Percentiles rank a stretch among this genome's conserved stretches.
phyloP scores from a whole-genome alignment of 805 yeast genomes.

The Metschnikowia lunata region DNA sequence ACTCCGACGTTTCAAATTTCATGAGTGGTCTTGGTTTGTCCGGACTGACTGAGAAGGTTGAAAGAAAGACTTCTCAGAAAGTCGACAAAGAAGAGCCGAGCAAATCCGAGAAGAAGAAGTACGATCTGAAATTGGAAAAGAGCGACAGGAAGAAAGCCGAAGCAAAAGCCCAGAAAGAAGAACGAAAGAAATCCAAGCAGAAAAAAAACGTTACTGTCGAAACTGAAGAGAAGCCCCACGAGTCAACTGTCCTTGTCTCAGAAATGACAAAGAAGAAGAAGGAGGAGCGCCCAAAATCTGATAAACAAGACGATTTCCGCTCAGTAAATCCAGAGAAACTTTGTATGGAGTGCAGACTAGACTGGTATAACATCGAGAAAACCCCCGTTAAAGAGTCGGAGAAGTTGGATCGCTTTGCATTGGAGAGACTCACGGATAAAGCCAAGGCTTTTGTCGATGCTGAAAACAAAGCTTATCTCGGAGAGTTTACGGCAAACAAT shows the following conservation, averaged over 20 bases:
- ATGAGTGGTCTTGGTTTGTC: conserved; percentile 67
- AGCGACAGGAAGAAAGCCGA: not conserved
- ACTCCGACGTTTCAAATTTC: conserved; percentile 53
- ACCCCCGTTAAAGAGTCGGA: conserved; percentile 24
- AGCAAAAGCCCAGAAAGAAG: not conserved
- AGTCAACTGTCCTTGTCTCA: conserved; percentile 13
- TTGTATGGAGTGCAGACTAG: conserved; percentile 55
- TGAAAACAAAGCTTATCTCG: conserved; percentile 68
- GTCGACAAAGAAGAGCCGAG: conserved; percentile 17
- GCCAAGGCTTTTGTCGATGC: conserved; percentile 62
- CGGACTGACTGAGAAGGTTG: conserved; percentile 21
- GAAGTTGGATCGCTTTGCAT: conserved; percentile 47
- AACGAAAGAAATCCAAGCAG: not conserved
- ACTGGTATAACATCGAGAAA: conserved; percentile 69
- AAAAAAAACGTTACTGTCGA: too few species aligned
- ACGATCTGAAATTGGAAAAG: not conserved
- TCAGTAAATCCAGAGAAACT: conserved; percentile 56
- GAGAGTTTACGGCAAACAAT: conserved; percentile 67
- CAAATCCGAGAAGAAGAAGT: conserved; percentile 2
- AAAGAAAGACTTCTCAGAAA: conserved; percentile 19
- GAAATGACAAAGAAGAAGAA: conserved; percentile 19
- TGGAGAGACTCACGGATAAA: conserved; percentile 56
- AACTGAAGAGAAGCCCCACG: conserved; percentile 1
- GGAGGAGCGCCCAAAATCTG: conserved; percentile 11
- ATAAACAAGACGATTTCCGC: conserved; percentile 35